Percentiles rank a stretch among this genome's conserved stretches.
phyloP scores from a whole-genome alignment of 2,329 filamentous ascomycete species.

The Mariannaea elegans region DNA sequence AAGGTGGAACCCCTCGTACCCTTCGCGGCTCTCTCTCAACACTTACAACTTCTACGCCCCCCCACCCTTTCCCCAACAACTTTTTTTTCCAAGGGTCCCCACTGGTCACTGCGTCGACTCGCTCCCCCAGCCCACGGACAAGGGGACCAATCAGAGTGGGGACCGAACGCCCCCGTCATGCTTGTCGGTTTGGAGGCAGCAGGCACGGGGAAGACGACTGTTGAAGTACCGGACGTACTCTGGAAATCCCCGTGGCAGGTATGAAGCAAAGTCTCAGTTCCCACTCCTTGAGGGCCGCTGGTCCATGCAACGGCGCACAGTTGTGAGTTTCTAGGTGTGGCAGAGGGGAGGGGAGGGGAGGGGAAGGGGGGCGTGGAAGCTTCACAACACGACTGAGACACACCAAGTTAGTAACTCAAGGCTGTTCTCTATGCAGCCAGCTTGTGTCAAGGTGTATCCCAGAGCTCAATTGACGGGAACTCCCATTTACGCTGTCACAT shows the following conservation, averaged over 20 bases:
- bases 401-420: too few relatives aligned
- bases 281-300: too few relatives aligned
- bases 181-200: slow-evolving; percentile 23
- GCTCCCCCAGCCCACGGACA: slow-evolving; percentile 3
- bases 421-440: too few relatives aligned
- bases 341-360: too few relatives aligned
- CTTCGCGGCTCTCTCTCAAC: slow-evolving; percentile 39
- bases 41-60: slow-evolving; percentile 27
- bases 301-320: too few relatives aligned
- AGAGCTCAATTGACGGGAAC: neutral
- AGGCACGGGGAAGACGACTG: slow-evolving; percentile 1
- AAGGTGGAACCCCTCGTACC: slow-evolving; percentile 20
- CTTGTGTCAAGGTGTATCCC: slow-evolving; percentile 1
- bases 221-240: slow-evolving; percentile 22
- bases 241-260: too few relatives aligned
- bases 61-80: slow-evolving; percentile 45
- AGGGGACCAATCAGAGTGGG: slow-evolving; percentile 31
- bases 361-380: too few relatives aligned
- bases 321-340: too few relatives aligned
- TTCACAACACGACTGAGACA: too few relatives aligned
- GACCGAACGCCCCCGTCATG: slow-evolving; percentile 8
- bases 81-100: slow-evolving; percentile 31
- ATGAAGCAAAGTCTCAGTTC: too few relatives aligned
- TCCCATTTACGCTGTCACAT: neutral
- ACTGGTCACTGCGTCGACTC: slow-evolving; percentile 2